Percentiles rank a stretch among this genome's conserved stretches.
Conservation (phyloP, 345 rosid species). For the Camelina sativa region DNA sequence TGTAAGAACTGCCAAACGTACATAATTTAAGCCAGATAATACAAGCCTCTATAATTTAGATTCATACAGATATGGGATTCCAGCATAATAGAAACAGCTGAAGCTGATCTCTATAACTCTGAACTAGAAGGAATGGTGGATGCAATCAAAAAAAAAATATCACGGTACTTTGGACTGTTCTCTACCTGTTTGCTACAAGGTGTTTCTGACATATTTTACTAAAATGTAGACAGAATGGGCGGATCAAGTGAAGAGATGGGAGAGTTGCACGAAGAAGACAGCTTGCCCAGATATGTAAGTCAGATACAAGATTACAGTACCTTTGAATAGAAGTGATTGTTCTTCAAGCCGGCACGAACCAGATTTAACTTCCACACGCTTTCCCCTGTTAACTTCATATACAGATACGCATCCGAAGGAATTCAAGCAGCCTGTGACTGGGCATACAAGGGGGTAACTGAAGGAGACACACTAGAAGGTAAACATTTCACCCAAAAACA, state of each 20-base stretch:
- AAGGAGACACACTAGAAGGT: constrained; percentile 73
- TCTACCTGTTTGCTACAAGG: constrained; percentile 5
- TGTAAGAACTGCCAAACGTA: constrained; percentile 48
- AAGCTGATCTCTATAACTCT: constrained; percentile 56
- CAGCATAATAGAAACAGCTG: constrained; percentile 71
- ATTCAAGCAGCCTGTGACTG: constrained; percentile 83
- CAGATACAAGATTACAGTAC: constrained; percentile 17
- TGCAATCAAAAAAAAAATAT: constrained; percentile 67
- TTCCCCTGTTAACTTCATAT: constrained; percentile 1
- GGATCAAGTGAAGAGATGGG: constrained; percentile 69
- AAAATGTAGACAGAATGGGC: constrained; percentile 66
- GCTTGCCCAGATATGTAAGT: constrained; percentile 77
- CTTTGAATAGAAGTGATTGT: constrained; percentile 13
- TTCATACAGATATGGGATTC: constrained; percentile 75
- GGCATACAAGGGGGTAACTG: constrained; percentile 77
- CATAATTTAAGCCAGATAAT: not conserved
- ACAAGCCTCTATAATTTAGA: constrained; percentile 3
- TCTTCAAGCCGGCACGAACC: constrained; percentile 7
- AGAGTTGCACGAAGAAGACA: constrained; percentile 60
- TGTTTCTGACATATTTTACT: constrained; percentile 6
- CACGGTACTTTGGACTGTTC: constrained; percentile 49
- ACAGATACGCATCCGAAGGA: constrained; percentile 86
- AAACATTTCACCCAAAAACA: not conserved
- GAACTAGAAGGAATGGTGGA: constrained; percentile 58
- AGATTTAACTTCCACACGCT: constrained; percentile 5